Evolutionary conservation across 805 yeast species (phyloP).

Genomic region (Zygosaccharomyces pseudorouxii): DNA sequence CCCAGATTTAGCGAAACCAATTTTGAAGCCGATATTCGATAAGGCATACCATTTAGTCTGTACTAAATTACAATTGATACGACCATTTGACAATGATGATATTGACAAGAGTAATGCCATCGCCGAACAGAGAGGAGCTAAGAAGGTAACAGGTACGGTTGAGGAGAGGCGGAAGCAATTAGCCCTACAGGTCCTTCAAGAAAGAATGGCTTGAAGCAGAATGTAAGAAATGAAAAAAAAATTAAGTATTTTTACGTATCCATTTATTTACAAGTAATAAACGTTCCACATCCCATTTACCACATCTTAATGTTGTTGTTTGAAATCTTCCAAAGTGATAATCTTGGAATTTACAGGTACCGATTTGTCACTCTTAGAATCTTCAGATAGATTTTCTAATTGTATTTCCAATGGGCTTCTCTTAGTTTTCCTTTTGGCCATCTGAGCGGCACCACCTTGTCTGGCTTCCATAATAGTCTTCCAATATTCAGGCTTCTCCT

Average conservation of each 20-base stretch:
- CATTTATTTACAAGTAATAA: slow-evolving; percentile 6
- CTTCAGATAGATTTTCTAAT: slow-evolving; percentile 37
- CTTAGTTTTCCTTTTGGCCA: slow-evolving; percentile 26
- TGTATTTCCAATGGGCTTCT: slow-evolving; percentile 33
- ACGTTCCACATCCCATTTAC: neutral
- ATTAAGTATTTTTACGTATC: neutral
- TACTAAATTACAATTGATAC: slow-evolving; percentile 44
- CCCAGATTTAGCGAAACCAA: slow-evolving; percentile 57
- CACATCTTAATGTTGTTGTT: slow-evolving; percentile 6
- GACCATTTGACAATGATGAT: slow-evolving; percentile 62
- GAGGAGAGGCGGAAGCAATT: slow-evolving; percentile 77
- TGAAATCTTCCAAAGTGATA: slow-evolving; percentile 13
- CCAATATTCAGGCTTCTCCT: slow-evolving; percentile 34
- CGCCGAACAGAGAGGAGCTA: slow-evolving; percentile 53
- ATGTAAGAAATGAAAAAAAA: neutral
- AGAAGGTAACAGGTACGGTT: slow-evolving; percentile 30
- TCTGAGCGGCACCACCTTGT: slow-evolving; percentile 16
- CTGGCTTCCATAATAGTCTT: slow-evolving; percentile 24
- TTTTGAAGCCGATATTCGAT: slow-evolving; percentile 49
- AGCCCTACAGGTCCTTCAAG: slow-evolving; percentile 70
- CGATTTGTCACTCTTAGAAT: slow-evolving; percentile 20
- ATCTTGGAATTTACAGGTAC: slow-evolving; percentile 21
- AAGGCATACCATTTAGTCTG: slow-evolving; percentile 37
- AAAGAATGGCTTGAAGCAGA: slow-evolving; percentile 39
- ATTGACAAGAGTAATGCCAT: slow-evolving; percentile 71